Evolutionary conservation across 441 rosid species (phyloP), one percentile per base, ranked within the genome.

Genomic region (Euphorbia schlechtendalii): DNA sequence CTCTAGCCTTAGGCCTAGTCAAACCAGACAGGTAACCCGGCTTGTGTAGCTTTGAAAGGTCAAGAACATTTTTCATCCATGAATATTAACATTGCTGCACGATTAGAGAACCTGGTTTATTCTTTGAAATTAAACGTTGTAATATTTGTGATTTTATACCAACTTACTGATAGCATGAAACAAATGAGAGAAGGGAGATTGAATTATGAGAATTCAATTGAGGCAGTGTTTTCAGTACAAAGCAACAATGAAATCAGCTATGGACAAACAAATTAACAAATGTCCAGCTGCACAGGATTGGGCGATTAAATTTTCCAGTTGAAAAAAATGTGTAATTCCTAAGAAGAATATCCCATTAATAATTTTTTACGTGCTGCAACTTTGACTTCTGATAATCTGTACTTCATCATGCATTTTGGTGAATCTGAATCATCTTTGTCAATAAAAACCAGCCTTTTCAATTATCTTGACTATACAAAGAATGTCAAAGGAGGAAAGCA

Each of bases 401-500:
- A 57, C 57, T 56, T 52, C 5, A 32, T 41, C 36, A 27, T 2
- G 17, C 38, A 48, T 56, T 52, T 41, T 17, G 58, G 67, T 57
- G 67, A 61, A 65, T 55, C 66, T 22, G 57, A 24, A 34, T 55
- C 52, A 68, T 40, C 21, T 55, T 55, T 48, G 48, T 61, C 38
- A 36, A 12, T 27, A 27, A 66, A 71, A 59, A 69, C 56, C 63
- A 38, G 61, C 69, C 53, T 25, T 61, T 57, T 55, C 69, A 32
- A 54, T 41, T 69, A 55, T 36, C 69, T 63, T 75, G 49, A 54
- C 34, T 63, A 40, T 36, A 60, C 52, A 46, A 41, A 30, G 45
- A 63, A 49, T 52, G 51, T 86, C 78, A 92, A 60, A 89, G 82
- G 71, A 92, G 92, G 74, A 87, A 81, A 9, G 96, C 80, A 76